Evolutionary conservation across 1,139 yeast species (phyloP).

Genomic region (Kodamaea sp.): DNA sequence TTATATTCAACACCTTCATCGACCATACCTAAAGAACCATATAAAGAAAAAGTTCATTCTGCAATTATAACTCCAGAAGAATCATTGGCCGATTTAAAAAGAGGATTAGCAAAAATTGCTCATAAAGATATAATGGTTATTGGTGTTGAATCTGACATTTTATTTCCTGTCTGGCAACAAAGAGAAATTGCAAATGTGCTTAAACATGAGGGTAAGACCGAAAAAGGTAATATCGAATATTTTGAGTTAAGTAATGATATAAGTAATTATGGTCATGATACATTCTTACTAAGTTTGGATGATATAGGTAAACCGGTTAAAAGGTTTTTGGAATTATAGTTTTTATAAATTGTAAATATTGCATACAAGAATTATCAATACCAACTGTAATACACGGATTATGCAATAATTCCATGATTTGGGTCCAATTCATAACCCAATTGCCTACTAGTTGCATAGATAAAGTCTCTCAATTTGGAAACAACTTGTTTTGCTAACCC

Average conservation of each 20-base stretch:
- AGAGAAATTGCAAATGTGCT: conserved; percentile 70
- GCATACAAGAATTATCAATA: not conserved
- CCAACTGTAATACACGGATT: not conserved
- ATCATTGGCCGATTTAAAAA: conserved; percentile 53
- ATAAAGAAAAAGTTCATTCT: conserved; percentile 44
- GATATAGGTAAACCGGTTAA: conserved; percentile 78
- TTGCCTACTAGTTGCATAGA: conserved; percentile 46
- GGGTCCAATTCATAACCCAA: conserved; percentile 67
- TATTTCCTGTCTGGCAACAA: conserved; percentile 95
- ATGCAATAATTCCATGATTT: conserved; percentile 49
- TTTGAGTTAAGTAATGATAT: conserved; percentile 72
- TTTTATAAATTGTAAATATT: not conserved
- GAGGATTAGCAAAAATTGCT: conserved; percentile 63
- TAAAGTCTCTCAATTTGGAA: conserved; percentile 46
- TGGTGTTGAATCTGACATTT: conserved; percentile 88
- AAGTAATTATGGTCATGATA: conserved; percentile 86
- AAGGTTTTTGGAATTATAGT: conserved; percentile 44
- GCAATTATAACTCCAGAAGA: conserved; percentile 47
- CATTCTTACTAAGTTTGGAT: conserved; percentile 73
- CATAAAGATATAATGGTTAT: conserved; percentile 69
- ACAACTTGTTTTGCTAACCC: conserved; percentile 67
- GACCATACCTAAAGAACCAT: conserved; percentile 53
- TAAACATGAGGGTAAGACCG: conserved; percentile 27
- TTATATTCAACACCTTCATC: conserved; percentile 13
- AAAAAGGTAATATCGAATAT: conserved; percentile 43